A percentile compares a stretch with the other conserved stretches of the same genome.
These are phyloP conservation scores for Podospora bellae-mahoneyi DNA, from an alignment of 495 filamentous ascomycete genomes.

Conservation along the genomic window DNA sequence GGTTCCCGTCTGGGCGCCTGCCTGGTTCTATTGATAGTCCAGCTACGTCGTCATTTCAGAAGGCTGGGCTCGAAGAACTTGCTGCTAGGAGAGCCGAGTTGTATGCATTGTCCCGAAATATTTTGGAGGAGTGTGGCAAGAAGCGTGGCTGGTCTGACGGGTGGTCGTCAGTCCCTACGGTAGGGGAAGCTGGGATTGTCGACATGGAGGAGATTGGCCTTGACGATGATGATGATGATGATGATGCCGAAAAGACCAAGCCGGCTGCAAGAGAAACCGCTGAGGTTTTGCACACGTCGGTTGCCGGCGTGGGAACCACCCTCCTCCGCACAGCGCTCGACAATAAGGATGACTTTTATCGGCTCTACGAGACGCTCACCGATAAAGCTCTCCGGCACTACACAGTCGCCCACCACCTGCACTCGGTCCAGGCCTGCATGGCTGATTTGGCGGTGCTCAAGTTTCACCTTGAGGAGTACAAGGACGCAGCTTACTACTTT, in stretches of 20 bases:
- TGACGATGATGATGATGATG: conserved; percentile 18
- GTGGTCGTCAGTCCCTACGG: conserved; percentile 63
- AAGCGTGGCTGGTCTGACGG: conserved; percentile 73
- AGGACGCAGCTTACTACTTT: conserved; percentile 73
- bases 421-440: conserved; percentile 71
- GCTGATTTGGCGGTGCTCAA: conserved; percentile 84
- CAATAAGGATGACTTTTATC: conserved; percentile 51
- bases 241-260: conserved; percentile 21
- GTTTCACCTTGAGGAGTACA: conserved; percentile 70
- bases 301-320: conserved; percentile 50
- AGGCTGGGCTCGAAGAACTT: conserved; percentile 75
- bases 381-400: conserved; percentile 71
- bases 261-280: conserved; percentile 28
- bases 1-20: conserved; percentile 38
- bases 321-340: conserved; percentile 50
- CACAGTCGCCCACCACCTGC: conserved; percentile 67
- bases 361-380: conserved; percentile 67
- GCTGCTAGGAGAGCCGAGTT: conserved; percentile 78
- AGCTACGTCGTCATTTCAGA: conserved; percentile 43
- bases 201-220: conserved; percentile 59
- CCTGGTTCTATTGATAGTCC: conserved; percentile 30
- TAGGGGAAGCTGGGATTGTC: conserved; percentile 47
- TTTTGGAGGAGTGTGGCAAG: conserved; percentile 70
- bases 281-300: conserved; percentile 18
- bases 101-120: conserved; percentile 70